phyloP scores from a whole-genome alignment of 2,329 filamentous ascomycete species.

The Colletotrichum echinochloae region DNA sequence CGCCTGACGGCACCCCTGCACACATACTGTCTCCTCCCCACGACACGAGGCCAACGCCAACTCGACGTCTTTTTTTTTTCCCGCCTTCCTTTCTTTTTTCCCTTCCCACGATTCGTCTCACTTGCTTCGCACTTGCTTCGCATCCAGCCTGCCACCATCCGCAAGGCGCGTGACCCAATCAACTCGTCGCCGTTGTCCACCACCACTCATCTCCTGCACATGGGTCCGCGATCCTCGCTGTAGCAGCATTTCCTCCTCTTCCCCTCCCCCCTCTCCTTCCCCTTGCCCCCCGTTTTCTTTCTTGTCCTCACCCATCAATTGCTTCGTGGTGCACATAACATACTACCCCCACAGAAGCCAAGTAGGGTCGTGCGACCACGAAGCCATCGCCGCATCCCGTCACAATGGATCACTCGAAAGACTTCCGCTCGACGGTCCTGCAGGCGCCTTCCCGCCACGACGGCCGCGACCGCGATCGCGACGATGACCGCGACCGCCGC shows the following conservation, averaged over 20 bases:
- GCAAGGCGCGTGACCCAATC: constrained; percentile 26
- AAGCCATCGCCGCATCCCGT: constrained; percentile 31
- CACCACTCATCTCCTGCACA: constrained; percentile 27
- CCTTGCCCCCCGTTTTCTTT: constrained; percentile 1
- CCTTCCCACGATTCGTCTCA: constrained; percentile 38
- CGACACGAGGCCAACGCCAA: constrained; percentile 21
- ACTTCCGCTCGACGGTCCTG: constrained; percentile 64
- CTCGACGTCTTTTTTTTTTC: constrained; percentile 31
- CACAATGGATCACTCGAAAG: constrained; percentile 56
- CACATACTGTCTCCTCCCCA: neutral
- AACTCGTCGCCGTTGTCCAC: constrained; percentile 5
- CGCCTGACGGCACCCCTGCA: neutral
- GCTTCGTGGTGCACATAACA: constrained; percentile 1
- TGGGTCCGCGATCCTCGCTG: constrained; percentile 38
- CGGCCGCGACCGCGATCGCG: constrained; percentile 52
- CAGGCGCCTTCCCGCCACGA: constrained; percentile 58
- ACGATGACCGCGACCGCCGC: constrained; percentile 49
- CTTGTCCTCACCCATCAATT: neutral
- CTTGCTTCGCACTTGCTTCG: constrained; percentile 24
- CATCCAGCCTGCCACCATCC: constrained; percentile 9
- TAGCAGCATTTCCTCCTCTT: constrained; percentile 1
- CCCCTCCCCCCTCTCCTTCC: neutral
- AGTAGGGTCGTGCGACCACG: constrained; percentile 22
- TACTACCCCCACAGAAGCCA: neutral
- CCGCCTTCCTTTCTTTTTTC: too few relatives aligned